These are phyloP conservation scores for Zygoascus meyerae DNA, from an alignment of 1,139 yeast genomes.

Conservation along the genomic window DNA sequence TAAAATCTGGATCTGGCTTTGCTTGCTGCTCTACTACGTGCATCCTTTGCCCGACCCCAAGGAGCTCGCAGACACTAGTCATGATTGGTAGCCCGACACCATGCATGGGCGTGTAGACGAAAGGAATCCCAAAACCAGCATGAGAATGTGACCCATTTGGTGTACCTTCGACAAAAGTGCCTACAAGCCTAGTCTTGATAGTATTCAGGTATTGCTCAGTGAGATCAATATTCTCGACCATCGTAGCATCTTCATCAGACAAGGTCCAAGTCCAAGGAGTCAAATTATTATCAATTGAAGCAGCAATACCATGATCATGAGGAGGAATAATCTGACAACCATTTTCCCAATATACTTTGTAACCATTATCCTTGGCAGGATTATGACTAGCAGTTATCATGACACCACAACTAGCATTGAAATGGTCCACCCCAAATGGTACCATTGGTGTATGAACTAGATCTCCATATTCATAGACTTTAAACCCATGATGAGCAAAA, in stretches of 20 bases:
- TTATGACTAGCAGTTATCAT: constrained; percentile 98
- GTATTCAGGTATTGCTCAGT: constrained; percentile 21
- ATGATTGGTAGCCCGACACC: constrained; percentile 65
- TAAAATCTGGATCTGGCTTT: constrained; percentile 74
- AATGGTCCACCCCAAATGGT: constrained; percentile 72
- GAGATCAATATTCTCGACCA: constrained; percentile 16
- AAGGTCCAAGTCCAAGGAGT: constrained; percentile 47
- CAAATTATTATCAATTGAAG: constrained; percentile 53
- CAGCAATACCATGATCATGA: constrained; percentile 69
- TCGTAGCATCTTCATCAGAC: constrained; percentile 10
- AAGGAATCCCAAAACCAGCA: constrained; percentile 31
- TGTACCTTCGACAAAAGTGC: neutral
- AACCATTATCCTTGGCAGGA: constrained; percentile 90
- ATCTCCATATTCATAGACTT: constrained; percentile 46
- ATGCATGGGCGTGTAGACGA: constrained; percentile 91
- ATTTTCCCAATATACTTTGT: constrained; percentile 86
- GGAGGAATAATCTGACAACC: constrained; percentile 98
- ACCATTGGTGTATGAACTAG: constrained; percentile 89
- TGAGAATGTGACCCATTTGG: neutral
- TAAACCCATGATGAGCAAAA: constrained; percentile 62
- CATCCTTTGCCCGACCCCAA: constrained; percentile 30
- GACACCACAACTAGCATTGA: constrained; percentile 69
- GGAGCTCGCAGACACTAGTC: constrained; percentile 29
- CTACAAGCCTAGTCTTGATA: constrained; percentile 16
- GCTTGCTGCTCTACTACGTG: constrained; percentile 56